phyloP scores from a whole-genome alignment of 305 asterid species.

The Fraxinus albicans region DNA sequence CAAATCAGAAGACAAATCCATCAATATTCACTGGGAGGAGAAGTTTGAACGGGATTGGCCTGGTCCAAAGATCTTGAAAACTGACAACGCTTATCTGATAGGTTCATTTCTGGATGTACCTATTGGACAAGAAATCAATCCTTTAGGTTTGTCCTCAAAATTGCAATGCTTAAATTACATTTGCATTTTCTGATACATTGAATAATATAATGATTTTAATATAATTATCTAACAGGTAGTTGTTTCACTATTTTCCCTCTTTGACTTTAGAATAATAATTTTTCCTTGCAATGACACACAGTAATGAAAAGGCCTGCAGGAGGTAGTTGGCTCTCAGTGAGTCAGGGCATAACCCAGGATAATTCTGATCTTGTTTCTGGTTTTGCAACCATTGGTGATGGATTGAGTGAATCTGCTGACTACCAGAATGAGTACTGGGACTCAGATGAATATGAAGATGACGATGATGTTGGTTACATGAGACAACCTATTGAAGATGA shows the following conservation, averaged over 20 bases:
- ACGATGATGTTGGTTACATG: conserved; percentile 94
- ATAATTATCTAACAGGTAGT: neutral
- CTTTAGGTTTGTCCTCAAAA: conserved; percentile 54
- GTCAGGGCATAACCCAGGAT: conserved; percentile 97
- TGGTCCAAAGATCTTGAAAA: conserved; percentile 54
- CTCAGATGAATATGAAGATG: conserved; percentile 97
- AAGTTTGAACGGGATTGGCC: conserved; percentile 67
- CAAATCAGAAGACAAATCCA: conserved; percentile 80
- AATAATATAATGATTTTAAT: neutral
- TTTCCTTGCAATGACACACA: conserved; percentile 34
- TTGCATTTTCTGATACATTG: neutral
- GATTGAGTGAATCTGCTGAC: conserved; percentile 83
- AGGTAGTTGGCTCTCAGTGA: conserved; percentile 94
- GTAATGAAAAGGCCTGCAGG: conserved; percentile 75
- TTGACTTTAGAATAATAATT: conserved; percentile 19
- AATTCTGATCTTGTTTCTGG: conserved; percentile 96
- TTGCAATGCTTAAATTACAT: conserved; percentile 8
- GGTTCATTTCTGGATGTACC: conserved; percentile 97
- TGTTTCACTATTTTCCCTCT: conserved; percentile 9
- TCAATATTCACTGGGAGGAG: conserved; percentile 84
- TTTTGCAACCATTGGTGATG: conserved; percentile 95
- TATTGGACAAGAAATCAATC: conserved; percentile 79
- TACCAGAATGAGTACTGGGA: conserved; percentile 96
- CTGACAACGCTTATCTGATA: conserved; percentile 66
- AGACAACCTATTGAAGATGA: conserved; percentile 99